Percentiles rank a stretch among this genome's conserved stretches.
phyloP scores from a whole-genome alignment of 305 asterid species.

The Stenogyne calaminthoides region DNA sequence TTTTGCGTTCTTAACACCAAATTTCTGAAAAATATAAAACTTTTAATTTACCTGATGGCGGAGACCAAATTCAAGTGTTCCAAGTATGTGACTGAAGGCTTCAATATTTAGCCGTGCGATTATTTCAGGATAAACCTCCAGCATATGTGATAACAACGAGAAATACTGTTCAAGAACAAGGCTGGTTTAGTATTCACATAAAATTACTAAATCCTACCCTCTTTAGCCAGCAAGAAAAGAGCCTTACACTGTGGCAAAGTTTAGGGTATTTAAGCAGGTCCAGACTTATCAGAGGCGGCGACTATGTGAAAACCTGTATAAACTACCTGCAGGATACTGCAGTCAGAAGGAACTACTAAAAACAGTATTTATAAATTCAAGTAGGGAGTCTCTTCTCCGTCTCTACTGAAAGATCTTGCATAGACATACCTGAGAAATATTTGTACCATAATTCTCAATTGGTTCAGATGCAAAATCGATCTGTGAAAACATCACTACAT shows the following conservation, averaged over 20 bases:
- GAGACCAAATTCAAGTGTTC: constrained; percentile 86
- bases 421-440: constrained; percentile 73
- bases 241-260: constrained; percentile 80
- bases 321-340: constrained; percentile 66
- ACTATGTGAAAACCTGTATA: constrained; percentile 88
- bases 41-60: constrained; percentile 68
- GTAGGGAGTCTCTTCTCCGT: neutral
- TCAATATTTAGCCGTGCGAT: constrained; percentile 62
- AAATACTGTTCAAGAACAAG: constrained; percentile 63
- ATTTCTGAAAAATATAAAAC: neutral
- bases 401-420: constrained; percentile 2
- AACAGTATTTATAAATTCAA: neutral
- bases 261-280: constrained; percentile 93
- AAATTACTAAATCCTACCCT: neutral
- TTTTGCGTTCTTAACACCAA: neutral
- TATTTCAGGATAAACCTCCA: constrained; percentile 96
- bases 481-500: constrained; percentile 45
- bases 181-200: constrained; percentile 34
- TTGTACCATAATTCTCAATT: constrained; percentile 71
- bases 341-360: constrained; percentile 18
- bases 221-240: constrained; percentile 28
- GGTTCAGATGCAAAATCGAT: constrained; percentile 90
- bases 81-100: constrained; percentile 69
- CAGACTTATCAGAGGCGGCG: constrained; percentile 76
- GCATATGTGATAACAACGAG: constrained; percentile 84